These are phyloP conservation scores for Ambrosiella xylebori DNA, from an alignment of 2,329 filamentous ascomycete species.

Conservation along the genomic window DNA sequence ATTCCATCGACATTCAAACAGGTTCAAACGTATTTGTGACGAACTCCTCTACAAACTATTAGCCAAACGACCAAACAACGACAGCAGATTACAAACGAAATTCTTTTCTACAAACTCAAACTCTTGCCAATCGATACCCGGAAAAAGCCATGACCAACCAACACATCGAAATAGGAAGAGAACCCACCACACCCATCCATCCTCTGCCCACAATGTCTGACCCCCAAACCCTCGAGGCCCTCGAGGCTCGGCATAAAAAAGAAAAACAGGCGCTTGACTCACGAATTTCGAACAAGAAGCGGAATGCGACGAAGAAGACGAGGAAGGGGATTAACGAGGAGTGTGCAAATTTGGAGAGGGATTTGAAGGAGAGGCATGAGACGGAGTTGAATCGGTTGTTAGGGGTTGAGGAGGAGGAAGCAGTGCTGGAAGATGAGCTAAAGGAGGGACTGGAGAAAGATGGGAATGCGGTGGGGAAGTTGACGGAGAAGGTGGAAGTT, in stretches of 20 bases:
- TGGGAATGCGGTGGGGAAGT: slow-evolving; percentile 13
- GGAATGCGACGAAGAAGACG: slow-evolving; percentile 80
- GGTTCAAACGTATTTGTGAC: no score
- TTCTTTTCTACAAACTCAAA: no score
- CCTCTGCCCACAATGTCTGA: not conserved
- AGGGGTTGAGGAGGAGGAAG: slow-evolving; percentile 19
- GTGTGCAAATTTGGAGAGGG: slow-evolving; percentile 52
- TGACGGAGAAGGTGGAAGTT: slow-evolving; percentile 7
- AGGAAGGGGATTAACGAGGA: slow-evolving; percentile 59
- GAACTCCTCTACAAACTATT: no score
- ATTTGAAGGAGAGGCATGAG: slow-evolving; percentile 48
- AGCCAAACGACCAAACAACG: no score
- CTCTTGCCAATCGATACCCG: no score
- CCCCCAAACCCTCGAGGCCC: slow-evolving; percentile 45
- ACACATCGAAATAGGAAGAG: no score
- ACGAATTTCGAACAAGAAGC: slow-evolving; percentile 87
- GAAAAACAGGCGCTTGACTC: slow-evolving; percentile 76
- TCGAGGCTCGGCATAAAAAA: slow-evolving; percentile 67
- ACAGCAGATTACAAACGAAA: no score
- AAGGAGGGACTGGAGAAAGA: slow-evolving; percentile 13
- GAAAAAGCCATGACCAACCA: no score
- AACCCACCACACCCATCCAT: no score
- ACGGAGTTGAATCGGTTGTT: slow-evolving; percentile 30
- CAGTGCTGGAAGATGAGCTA: slow-evolving; percentile 3
- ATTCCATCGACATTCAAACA: no score